Evolutionary conservation across 306 rosid species (phyloP).

Genomic region (Cucumis sativus): DNA sequence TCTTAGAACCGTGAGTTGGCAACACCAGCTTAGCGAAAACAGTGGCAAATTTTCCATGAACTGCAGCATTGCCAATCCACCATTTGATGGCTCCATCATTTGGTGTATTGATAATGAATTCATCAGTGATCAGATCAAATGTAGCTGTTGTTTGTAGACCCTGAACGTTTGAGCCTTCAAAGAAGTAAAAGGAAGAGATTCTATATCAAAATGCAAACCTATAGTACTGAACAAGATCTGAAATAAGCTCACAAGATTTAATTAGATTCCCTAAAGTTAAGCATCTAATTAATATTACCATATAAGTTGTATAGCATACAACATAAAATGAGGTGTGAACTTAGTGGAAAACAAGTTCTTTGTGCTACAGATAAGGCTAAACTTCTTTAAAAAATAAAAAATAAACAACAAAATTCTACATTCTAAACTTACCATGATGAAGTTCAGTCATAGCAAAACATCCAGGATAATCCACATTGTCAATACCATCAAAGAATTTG

Average conservation of each 20-base stretch:
- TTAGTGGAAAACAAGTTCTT: neutral
- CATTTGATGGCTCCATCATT: conserved; percentile 97
- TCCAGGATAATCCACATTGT: conserved; percentile 72
- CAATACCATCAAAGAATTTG: conserved; percentile 77
- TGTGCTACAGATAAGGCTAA: neutral
- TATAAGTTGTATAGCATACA: no score
- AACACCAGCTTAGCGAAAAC: conserved; percentile 76
- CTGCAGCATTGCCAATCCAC: conserved; percentile 99
- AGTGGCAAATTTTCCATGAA: conserved; percentile 89
- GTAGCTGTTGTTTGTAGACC: conserved; percentile 81
- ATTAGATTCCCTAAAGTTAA: no score
- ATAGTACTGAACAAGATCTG: neutral
- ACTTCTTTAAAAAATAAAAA: neutral
- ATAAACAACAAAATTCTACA: neutral
- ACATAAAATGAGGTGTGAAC: neutral
- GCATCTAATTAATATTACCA: no score
- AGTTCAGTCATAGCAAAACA: conserved; percentile 99
- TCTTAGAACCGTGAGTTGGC: conserved; percentile 53
- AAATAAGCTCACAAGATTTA: neutral
- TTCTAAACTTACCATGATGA: conserved; percentile 54
- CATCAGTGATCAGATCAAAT: conserved; percentile 73
- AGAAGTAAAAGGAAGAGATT: conserved; percentile 11
- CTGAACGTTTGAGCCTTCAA: conserved; percentile 90
- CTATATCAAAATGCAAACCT: neutral
- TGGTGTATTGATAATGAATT: conserved; percentile 76